Evolutionary conservation across 257 asterid genomes (phyloP).

Genomic region (Gentiana macrophylla): DNA sequence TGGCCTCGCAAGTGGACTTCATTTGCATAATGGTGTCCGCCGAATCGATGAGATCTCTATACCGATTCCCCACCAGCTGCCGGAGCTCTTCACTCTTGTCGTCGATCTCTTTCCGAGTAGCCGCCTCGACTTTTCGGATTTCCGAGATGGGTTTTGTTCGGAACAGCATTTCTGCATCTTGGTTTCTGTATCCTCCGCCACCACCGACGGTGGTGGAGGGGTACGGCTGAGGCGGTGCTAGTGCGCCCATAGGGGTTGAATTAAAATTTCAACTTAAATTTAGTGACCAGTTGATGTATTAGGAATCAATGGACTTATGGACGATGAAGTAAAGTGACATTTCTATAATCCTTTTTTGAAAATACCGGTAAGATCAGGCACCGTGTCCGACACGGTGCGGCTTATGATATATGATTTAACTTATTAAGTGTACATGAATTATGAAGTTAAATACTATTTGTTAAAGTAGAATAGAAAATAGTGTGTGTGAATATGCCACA

Average conservation of each 20-base stretch:
- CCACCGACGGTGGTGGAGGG: constrained; percentile 6
- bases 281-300: neutral
- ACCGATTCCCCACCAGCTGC: constrained; percentile 84
- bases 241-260: constrained; percentile 17
- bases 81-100: constrained; percentile 96
- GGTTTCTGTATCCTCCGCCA: constrained; percentile 46
- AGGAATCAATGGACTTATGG: neutral
- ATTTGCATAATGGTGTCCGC: constrained; percentile 88
- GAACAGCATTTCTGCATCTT: constrained; percentile 85
- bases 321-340: neutral
- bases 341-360: no score
- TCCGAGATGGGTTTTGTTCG: constrained; percentile 84
- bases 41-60: constrained; percentile 95
- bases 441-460: no score
- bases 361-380: no score
- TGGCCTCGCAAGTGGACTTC: constrained; percentile 85
- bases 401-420: no score
- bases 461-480: no score
- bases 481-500: no score
- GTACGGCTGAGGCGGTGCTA: constrained; percentile 14
- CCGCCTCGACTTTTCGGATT: constrained; percentile 73
- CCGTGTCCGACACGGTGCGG: no score
- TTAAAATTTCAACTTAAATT: neutral
- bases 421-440: no score
- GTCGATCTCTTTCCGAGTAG: constrained; percentile 87